A percentile compares a stretch with the other conserved stretches of the same genome.
phyloP scores from a whole-genome alignment of 2,329 filamentous ascomycete species.

The Zymoseptoria pseudotritici region DNA sequence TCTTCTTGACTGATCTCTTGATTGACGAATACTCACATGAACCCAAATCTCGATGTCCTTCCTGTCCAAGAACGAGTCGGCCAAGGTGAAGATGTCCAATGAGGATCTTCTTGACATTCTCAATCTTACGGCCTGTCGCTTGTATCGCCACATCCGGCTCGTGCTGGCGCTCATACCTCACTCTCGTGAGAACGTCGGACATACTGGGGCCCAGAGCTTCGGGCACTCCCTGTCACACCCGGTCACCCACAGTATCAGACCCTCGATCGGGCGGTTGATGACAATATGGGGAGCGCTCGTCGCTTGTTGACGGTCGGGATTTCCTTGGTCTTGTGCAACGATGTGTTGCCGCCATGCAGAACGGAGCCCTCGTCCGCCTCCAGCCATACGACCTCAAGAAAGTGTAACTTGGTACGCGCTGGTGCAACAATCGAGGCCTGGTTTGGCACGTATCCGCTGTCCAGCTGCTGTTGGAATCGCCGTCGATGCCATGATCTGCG shows the following conservation, averaged over 20 bases:
- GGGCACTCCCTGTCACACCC: conserved; percentile 36
- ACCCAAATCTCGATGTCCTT: conserved; percentile 32
- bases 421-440: conserved; percentile 34
- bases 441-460: conserved; percentile 26
- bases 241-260: conserved; percentile 41
- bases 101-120: conserved; percentile 33
- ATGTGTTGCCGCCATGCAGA: conserved; percentile 35
- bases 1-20: background rate
- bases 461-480: conserved; percentile 27
- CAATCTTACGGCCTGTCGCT: conserved; percentile 28
- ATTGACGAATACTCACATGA: conserved; percentile 4
- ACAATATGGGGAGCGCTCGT: conserved; percentile 36
- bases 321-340: conserved; percentile 28
- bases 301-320: conserved; percentile 36
- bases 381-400: conserved; percentile 37
- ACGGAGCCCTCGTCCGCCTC: conserved; percentile 43
- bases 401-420: conserved; percentile 41
- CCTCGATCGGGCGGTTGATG: conserved; percentile 40
- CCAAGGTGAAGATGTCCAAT: conserved; percentile 32
- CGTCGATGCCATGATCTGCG: conserved; percentile 7
- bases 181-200: conserved; percentile 28
- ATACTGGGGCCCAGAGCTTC: conserved; percentile 28
- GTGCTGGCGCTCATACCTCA: conserved; percentile 29
- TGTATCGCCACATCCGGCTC: conserved; percentile 30
- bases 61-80: conserved; percentile 29